Evolutionary conservation across 2,329 filamentous ascomycete species (phyloP).

Genomic region (Phoma herbarum): DNA sequence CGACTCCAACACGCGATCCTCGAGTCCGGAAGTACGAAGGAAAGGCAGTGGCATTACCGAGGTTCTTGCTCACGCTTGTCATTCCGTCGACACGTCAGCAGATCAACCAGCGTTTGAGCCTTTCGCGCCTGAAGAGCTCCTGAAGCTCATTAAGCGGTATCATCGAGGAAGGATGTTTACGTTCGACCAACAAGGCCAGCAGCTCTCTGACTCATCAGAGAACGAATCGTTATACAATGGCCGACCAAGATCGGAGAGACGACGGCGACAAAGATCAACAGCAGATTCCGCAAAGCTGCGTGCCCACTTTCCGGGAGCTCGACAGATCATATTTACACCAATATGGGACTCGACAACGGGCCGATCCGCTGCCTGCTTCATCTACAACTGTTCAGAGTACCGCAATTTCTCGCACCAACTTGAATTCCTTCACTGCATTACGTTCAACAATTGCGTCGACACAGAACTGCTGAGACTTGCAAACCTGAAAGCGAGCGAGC

Average conservation of each 20-base stretch:
- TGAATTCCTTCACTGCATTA: constrained; percentile 18
- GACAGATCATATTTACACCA: constrained; percentile 32
- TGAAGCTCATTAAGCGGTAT: constrained; percentile 31
- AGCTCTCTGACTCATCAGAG: constrained; percentile 14
- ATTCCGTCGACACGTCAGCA: constrained; percentile 28
- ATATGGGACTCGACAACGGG: constrained; percentile 34
- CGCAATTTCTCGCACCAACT: constrained; percentile 24
- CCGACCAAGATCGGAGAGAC: constrained; percentile 2
- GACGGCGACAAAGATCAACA: constrained; percentile 37
- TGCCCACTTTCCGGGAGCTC: constrained; percentile 15
- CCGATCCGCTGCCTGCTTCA: constrained; percentile 27
- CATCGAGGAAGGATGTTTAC: constrained; percentile 20
- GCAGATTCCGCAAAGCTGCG: constrained; percentile 31
- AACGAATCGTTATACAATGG: not conserved
- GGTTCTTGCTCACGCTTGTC: constrained; percentile 50
- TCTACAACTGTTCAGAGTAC: constrained; percentile 43
- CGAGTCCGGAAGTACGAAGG: constrained; percentile 38
- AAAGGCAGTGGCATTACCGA: constrained; percentile 45
- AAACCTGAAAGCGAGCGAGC: constrained; percentile 41
- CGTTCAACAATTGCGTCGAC: constrained; percentile 41
- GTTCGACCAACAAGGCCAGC: constrained; percentile 18
- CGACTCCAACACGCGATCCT: not conserved
- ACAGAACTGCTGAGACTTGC: constrained; percentile 54
- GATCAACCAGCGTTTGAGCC: constrained; percentile 52
- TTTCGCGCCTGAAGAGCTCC: constrained; percentile 55